phyloP scores from a whole-genome alignment of 1,284 basidiomycete genomes.

The Ceraceosorus guamensis region DNA sequence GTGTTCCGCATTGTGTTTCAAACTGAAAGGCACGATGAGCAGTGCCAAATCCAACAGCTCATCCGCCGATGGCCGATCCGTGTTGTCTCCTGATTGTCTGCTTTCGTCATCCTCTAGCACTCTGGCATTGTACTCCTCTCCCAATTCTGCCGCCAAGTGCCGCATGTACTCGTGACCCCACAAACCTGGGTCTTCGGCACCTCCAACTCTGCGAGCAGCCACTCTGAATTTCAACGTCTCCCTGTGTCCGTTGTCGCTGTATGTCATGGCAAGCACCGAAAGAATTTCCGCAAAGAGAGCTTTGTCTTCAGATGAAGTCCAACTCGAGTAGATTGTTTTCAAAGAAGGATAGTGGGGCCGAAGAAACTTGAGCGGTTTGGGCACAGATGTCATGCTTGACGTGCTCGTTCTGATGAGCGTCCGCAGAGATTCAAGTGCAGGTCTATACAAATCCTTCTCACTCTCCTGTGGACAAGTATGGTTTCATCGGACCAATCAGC shows the following conservation, averaged over 20 bases:
- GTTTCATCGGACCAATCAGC: conserved; percentile 54
- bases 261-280: conserved; percentile 99
- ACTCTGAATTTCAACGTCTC: conserved; percentile 64
- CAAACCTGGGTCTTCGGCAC: conserved; percentile 66
- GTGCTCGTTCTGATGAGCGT: conserved; percentile 93
- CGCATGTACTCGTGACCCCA: conserved; percentile 99
- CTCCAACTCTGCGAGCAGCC: conserved; percentile 22
- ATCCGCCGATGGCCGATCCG: conserved; percentile 25
- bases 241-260: conserved; percentile 89
- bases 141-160: conserved; percentile 91
- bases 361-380: conserved; percentile 97
- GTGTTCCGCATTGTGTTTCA: conserved; percentile 93
- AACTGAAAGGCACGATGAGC: conserved; percentile 81
- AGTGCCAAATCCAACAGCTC: conserved; percentile 62
- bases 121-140: conserved; percentile 72
- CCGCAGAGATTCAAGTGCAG: conserved; percentile 86
- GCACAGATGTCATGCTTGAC: conserved; percentile 99
- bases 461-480: conserved; percentile 61
- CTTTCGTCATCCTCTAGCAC: conserved; percentile 21
- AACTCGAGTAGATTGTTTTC: conserved; percentile 39
- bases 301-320: conserved; percentile 52
- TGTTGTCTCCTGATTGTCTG: conserved; percentile 6
- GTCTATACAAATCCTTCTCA: conserved; percentile 73
- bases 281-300: conserved; percentile 95
- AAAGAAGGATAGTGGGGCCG: conserved; percentile 88